Conservation (phyloP, 2,329 filamentous ascomycete genomes). For the Xylariales sp. region DNA sequence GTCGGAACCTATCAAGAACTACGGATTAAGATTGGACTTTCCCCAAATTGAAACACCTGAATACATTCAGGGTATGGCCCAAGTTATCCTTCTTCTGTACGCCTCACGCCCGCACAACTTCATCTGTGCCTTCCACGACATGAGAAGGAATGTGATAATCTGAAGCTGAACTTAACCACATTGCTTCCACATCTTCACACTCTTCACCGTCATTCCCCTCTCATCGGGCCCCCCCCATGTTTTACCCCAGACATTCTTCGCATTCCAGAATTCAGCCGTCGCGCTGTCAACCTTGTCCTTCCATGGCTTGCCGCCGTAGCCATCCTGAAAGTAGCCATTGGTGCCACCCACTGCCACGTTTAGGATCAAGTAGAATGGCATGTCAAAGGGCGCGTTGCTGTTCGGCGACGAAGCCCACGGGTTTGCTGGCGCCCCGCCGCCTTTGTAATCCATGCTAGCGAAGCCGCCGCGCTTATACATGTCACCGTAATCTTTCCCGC, state of each 20-base stretch:
- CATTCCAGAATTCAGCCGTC: constrained; percentile 71
- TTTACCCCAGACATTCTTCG: constrained; percentile 58
- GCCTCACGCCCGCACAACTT: no score
- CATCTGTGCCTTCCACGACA: no score
- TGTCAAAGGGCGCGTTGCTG: constrained; percentile 66
- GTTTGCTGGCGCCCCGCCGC: constrained; percentile 58
- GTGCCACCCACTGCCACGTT: constrained; percentile 73
- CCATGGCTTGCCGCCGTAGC: constrained; percentile 71
- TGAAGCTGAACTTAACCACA: no score
- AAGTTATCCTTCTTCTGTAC: no score
- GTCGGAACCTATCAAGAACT: no score
- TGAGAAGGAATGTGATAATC: no score
- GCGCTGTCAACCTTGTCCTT: constrained; percentile 63
- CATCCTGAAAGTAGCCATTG: constrained; percentile 80
- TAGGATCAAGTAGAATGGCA: constrained; percentile 70
- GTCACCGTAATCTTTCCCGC: no score
- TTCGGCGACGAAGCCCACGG: constrained; percentile 59
- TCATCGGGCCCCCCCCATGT: constrained; percentile 71
- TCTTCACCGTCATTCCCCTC: constrained; percentile 59
- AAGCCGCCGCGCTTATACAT: no score
- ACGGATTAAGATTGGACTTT: no score
- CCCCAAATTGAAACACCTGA: no score
- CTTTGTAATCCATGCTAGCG: no score
- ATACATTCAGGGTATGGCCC: no score
- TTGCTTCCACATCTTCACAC: neutral